phyloP scores from a whole-genome alignment of 208 protist species.

The Wallacemonas sp. region DNA sequence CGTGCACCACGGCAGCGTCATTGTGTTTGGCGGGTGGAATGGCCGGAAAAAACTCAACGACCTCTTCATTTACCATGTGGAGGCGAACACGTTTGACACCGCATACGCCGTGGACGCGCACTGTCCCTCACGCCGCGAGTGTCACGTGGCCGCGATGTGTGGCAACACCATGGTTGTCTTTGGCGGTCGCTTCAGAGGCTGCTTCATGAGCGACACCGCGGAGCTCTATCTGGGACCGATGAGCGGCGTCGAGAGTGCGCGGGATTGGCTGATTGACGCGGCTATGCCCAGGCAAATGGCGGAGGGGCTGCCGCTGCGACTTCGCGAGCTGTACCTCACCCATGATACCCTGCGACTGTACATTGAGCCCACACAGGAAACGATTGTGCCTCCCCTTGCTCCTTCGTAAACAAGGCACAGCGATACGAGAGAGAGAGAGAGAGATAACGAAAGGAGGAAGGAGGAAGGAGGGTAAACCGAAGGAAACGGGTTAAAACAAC shows the following conservation, averaged over 20 bases:
- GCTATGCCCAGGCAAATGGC: conserved; percentile 26
- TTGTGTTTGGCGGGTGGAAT: conserved; percentile 90
- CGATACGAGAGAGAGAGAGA: neutral
- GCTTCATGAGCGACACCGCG: conserved; percentile 84
- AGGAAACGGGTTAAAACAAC: too few relatives aligned
- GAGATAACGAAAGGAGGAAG: too few relatives aligned
- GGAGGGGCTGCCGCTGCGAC: conserved; percentile 41
- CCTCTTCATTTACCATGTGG: conserved; percentile 82
- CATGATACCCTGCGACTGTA: neutral
- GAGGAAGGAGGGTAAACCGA: too few relatives aligned
- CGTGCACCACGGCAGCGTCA: conserved; percentile 78
- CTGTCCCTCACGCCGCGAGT: conserved; percentile 84
- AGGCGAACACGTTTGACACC: conserved; percentile 69
- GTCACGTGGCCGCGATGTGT: conserved; percentile 83
- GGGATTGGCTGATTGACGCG: conserved; percentile 62
- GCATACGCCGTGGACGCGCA: conserved; percentile 58
- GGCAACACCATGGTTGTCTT: conserved; percentile 90
- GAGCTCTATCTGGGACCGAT: conserved; percentile 74
- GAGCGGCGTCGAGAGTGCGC: conserved; percentile 46
- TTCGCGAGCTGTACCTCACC: conserved; percentile 29
- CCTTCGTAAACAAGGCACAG: neutral
- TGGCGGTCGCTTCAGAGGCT: conserved; percentile 84
- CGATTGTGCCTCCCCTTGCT: neutral
- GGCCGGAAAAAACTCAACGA: conserved; percentile 90
- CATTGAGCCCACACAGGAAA: neutral